Evolutionary conservation across 805 yeast genomes (phyloP).

Genomic region (Schwanniomyces polymorphus): DNA sequence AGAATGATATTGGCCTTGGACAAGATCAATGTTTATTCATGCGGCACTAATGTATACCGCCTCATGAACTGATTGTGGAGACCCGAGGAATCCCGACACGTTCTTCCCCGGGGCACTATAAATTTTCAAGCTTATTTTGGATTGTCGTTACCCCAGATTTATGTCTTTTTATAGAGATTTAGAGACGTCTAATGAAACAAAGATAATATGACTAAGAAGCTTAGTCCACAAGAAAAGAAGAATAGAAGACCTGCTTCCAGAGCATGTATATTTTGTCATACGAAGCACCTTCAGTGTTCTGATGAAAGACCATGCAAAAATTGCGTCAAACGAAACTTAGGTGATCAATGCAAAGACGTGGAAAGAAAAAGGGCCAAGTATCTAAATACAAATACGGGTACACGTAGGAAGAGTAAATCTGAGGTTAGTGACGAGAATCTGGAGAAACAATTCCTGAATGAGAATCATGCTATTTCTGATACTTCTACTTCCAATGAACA

Average conservation of each 20-base stretch:
- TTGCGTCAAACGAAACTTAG: slow-evolving; percentile 63
- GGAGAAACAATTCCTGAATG: not conserved
- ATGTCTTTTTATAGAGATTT: not conserved
- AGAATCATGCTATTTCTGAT: not conserved
- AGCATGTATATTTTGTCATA: slow-evolving; percentile 74
- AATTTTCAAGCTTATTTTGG: not conserved
- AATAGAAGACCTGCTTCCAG: slow-evolving; percentile 61
- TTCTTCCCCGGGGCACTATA: not conserved
- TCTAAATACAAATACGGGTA: slow-evolving; percentile 11
- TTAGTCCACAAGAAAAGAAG: slow-evolving; percentile 52
- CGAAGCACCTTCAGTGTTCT: slow-evolving; percentile 74
- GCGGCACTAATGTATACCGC: no score
- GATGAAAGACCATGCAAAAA: slow-evolving; percentile 68
- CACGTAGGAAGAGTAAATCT: not conserved
- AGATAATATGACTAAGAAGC: slow-evolving; percentile 59
- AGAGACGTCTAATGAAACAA: not conserved
- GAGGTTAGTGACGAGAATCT: not conserved
- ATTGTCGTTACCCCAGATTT: not conserved
- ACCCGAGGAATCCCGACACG: not conserved
- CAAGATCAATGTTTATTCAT: no score
- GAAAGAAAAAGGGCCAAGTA: slow-evolving; percentile 52
- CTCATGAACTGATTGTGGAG: not conserved
- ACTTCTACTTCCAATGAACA: not conserved
- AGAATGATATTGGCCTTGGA: no score
- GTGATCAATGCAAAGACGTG: slow-evolving; percentile 56